Evolutionary conservation across 176 grass and related monocot genomes (phyloP), one percentile per base, ranked within the genome.

Genomic region (Echinochloa phyllopogon): DNA sequence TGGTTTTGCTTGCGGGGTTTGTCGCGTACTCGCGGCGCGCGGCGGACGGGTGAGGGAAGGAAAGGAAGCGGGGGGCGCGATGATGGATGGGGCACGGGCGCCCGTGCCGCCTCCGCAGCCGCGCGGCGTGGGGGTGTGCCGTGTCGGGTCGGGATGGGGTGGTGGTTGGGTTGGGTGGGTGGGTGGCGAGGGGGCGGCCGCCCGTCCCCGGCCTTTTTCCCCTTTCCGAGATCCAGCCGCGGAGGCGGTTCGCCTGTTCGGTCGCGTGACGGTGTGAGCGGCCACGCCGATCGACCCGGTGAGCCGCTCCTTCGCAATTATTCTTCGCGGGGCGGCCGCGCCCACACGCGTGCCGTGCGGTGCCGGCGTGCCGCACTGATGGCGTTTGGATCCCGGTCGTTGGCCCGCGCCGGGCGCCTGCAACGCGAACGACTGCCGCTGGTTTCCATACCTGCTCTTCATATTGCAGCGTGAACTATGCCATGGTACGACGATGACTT

Each of bases 1-100:
- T 86, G 90, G 72, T 76, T 84, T 48, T 53, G 73, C 41, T 40
- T 53, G 73, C 41, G 63, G 77, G 89, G 44, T 86, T 92, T 90
- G 88, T 78, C 88, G 83, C 65, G 75, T 67, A 77, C 40, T 62
- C 63, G 45, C 40, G 40, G 20, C 21, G 52, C 39, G 79, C 55
- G 82, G 72, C 57, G 75, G 24, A 65, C 23, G 78, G 78, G 53
- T 18, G 11, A 40, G 15, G 58, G 76, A 38, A 3, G 72, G 39
- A 21, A 3, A 23, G 69, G 29, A 33, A 33, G 29, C 29, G 29
- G 23, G 13, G 68, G 11, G 17, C 55, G 48, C 15, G 48, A 74
- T n/a, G 66, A 33, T 33, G 12, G 51, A 53, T 5, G 16, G 51
- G n/a, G 76, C 67, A 42, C 55, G 45, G 38, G 44, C 53, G 4